Evolutionary conservation across 495 filamentous ascomycete genomes (phyloP), one percentile per base, ranked within the genome.

Genomic region (Penicillium nucicola): DNA sequence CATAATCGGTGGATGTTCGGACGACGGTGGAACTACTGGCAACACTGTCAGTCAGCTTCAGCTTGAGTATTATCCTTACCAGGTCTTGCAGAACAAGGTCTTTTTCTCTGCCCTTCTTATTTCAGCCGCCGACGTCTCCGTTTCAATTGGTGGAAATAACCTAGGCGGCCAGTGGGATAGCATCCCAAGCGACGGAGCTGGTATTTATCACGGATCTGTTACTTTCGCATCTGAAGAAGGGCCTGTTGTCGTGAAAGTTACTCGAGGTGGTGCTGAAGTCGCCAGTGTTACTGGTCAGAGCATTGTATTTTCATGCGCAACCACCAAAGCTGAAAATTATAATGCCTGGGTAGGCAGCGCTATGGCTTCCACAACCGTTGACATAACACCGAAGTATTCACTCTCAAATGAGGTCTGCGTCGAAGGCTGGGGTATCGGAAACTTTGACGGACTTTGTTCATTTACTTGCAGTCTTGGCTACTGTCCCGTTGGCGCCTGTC

Each of bases 91-190:
- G 28, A 66, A 71, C 23, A 58, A 59, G 19, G 53, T 70, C 13
- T 69, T 67, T 61, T 76, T 65, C 38, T 58, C 54, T 2, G 64
- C 55, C n/a, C n/a, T n/a, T n/a, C n/a, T n/a, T n/a, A n/a, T n/a
- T n/a, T n/a, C n/a, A n/a, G n/a, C n/a, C n/a, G n/a, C n/a, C n/a
- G n/a, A n/a, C n/a, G n/a, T n/a, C n/a, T n/a, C n/a, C n/a, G n/a
- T n/a, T n/a, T n/a, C n/a, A n/a, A n/a, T n/a, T n/a, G n/a, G n/a
- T n/a, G n/a, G n/a, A n/a, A n/a, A n/a, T n/a, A n/a, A n/a, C n/a
- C n/a, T n/a, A n/a, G n/a, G n/a, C n/a, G n/a, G n/a, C n/a, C n/a
- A n/a, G n/a, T n/a, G n/a, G n/a, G n/a, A n/a, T n/a, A n/a, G n/a
- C n/a, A n/a, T n/a, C n/a, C n/a, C n/a, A n/a, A n/a, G n/a, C n/a